Evolutionary conservation across 108 stramenopile species (phyloP).

Genomic region (Stephanodiscus triporus): DNA sequence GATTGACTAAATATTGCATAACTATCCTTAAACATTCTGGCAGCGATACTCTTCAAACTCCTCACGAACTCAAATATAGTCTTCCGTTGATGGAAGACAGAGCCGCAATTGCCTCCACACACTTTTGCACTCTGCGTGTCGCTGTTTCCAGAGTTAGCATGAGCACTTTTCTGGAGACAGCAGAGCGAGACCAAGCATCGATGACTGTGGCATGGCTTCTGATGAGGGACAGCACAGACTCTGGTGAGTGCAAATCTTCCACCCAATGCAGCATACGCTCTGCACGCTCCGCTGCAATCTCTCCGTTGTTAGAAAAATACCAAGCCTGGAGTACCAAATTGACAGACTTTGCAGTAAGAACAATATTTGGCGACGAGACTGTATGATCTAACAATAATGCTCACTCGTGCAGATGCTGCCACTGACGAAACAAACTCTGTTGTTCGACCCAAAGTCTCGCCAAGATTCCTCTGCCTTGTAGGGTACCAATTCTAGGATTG

Average conservation of each 20-base stretch:
- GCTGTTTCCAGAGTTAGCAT: background rate
- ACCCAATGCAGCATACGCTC: conserved; percentile 42
- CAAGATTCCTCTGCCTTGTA: conserved; percentile 43
- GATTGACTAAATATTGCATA: too few relatives aligned
- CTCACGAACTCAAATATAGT: conserved; percentile 48
- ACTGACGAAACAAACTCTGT: conserved; percentile 21
- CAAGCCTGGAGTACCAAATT: conserved; percentile 40
- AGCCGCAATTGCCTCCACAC: conserved; percentile 37
- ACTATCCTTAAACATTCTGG: conserved; percentile 2
- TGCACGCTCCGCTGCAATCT: conserved; percentile 34
- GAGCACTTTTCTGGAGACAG: conserved; percentile 25
- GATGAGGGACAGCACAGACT: conserved; percentile 7
- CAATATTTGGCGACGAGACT: background rate
- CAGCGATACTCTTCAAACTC: conserved; percentile 43
- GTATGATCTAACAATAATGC: background rate
- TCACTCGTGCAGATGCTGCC: background rate
- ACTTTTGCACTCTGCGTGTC: conserved; percentile 13
- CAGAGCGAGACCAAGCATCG: conserved; percentile 43
- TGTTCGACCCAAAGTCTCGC: conserved; percentile 34
- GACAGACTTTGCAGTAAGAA: conserved; percentile 25
- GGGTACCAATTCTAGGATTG: conserved; percentile 39
- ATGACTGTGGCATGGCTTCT: conserved; percentile 34
- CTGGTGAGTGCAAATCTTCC: conserved; percentile 23
- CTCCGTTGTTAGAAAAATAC: conserved; percentile 29
- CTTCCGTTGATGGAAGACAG: conserved; percentile 38